phyloP scores from a whole-genome alignment of 768 basidiomycete genomes.

The Suillus occidentalis region DNA sequence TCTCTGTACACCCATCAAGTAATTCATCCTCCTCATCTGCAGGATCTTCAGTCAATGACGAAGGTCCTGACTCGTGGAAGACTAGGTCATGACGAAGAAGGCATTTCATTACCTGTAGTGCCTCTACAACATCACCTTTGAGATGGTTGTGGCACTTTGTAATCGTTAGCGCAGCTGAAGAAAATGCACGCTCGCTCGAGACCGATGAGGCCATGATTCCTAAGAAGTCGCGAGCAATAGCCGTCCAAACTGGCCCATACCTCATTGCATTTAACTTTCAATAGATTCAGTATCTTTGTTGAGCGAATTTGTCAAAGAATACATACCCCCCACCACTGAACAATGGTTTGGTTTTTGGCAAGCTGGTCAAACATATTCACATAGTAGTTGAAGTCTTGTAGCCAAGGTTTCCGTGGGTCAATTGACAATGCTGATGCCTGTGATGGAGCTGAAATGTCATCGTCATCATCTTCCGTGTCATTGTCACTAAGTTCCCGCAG shows the following conservation, averaged over 20 bases:
- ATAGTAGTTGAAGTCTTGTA: slow-evolving; percentile 24
- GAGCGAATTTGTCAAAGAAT: background rate
- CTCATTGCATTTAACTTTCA: slow-evolving; percentile 24
- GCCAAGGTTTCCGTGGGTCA: slow-evolving; percentile 12
- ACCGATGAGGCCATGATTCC: slow-evolving; percentile 38
- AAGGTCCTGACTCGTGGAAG: slow-evolving; percentile 14
- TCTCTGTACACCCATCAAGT: background rate
- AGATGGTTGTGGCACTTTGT: slow-evolving; percentile 34
- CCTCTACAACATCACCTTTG: slow-evolving; percentile 36
- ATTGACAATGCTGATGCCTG: no score
- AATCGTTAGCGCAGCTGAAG: slow-evolving; percentile 37
- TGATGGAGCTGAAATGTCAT: slow-evolving; percentile 1
- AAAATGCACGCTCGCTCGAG: slow-evolving; percentile 41
- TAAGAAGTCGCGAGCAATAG: slow-evolving; percentile 37
- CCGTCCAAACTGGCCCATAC: slow-evolving; percentile 32
- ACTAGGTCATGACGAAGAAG: slow-evolving; percentile 22
- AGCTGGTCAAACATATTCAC: slow-evolving; percentile 14
- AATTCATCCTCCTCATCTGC: background rate
- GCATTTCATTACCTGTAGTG: slow-evolving; percentile 34
- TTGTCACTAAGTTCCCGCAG: slow-evolving; percentile 6
- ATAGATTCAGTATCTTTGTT: background rate
- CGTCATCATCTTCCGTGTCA: slow-evolving; percentile 7
- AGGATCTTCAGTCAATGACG: background rate
- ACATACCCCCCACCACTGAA: slow-evolving; percentile 36
- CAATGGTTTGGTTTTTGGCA: slow-evolving; percentile 16